Conservation (phyloP, 768 basidiomycete species). For the Polyporus arcularius region DNA sequence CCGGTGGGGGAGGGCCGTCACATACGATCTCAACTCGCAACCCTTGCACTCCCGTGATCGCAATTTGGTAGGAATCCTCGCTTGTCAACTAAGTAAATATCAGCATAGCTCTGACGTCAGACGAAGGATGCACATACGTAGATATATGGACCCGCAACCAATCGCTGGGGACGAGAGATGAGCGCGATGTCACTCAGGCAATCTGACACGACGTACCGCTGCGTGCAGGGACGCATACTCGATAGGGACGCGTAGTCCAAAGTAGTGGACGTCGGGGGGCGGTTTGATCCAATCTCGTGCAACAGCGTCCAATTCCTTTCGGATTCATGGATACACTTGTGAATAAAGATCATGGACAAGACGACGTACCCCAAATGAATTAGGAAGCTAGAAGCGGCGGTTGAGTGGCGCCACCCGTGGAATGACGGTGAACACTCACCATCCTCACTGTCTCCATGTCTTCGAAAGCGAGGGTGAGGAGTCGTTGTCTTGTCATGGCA, state of each 20-base stretch:
- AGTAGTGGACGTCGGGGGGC: slow-evolving; percentile 73
- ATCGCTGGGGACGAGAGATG: slow-evolving; percentile 46
- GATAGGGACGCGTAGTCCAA: slow-evolving; percentile 80
- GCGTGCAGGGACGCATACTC: slow-evolving; percentile 86
- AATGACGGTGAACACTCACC: slow-evolving; percentile 38
- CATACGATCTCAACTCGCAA: slow-evolving; percentile 84
- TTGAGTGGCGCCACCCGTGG: slow-evolving; percentile 6
- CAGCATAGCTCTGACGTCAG: slow-evolving; percentile 16
- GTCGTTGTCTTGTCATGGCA: slow-evolving; percentile 71
- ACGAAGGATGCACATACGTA: slow-evolving; percentile 52
- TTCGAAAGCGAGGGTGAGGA: slow-evolving; percentile 78
- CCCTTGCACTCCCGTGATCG: slow-evolving; percentile 80
- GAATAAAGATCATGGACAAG: slow-evolving; percentile 9
- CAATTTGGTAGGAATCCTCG: slow-evolving; percentile 88
- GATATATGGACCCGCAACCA: slow-evolving; percentile 82
- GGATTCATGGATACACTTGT: not conserved
- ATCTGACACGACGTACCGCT: slow-evolving; percentile 52
- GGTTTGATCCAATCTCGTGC: slow-evolving; percentile 88
- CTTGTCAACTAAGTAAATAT: slow-evolving; percentile 59
- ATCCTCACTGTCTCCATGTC: slow-evolving; percentile 87
- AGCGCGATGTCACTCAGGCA: slow-evolving; percentile 9
- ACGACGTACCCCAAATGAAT: slow-evolving; percentile 57
- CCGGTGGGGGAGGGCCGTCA: slow-evolving; percentile 80
- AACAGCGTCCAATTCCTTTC: slow-evolving; percentile 75
- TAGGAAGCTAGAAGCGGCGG: slow-evolving; percentile 56